Conservation (phyloP, 2,329 filamentous ascomycete species). For the Colletotrichum costaricense region DNA sequence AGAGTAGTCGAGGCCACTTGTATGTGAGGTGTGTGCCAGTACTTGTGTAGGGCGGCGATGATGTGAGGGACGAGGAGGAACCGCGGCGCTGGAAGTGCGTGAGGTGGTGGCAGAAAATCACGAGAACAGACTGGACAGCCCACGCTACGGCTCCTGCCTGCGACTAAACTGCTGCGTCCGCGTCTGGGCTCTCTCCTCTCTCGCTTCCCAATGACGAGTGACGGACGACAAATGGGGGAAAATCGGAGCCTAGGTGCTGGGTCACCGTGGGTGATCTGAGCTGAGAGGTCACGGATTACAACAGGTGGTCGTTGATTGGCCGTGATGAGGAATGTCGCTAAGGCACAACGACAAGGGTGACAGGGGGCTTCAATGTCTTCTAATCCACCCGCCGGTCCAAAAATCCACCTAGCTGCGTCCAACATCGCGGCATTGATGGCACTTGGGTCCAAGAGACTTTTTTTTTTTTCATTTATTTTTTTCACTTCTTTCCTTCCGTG, state of each 20-base stretch:
- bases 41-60: slow-evolving; percentile 9
- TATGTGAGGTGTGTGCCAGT: background rate
- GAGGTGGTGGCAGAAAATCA: slow-evolving; percentile 30
- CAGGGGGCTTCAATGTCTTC: background rate
- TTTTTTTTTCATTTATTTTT: background rate
- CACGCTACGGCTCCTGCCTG: slow-evolving; percentile 7
- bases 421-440: slow-evolving; percentile 30
- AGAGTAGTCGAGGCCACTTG: background rate
- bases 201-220: slow-evolving; percentile 32
- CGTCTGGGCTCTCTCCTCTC: slow-evolving; percentile 1
- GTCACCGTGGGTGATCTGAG: slow-evolving; percentile 19
- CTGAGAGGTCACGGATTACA: slow-evolving; percentile 38
- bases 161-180: slow-evolving; percentile 5
- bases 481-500: background rate
- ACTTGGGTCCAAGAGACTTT: slow-evolving; percentile 4
- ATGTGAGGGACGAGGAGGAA: slow-evolving; percentile 18
- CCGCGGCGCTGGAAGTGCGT: background rate
- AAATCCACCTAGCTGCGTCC: slow-evolving; percentile 26
- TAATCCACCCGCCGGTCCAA: slow-evolving; percentile 9
- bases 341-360: slow-evolving; percentile 6
- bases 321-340: slow-evolving; percentile 1
- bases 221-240: slow-evolving; percentile 32
- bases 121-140: slow-evolving; percentile 22
- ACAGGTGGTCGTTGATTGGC: slow-evolving; percentile 32
- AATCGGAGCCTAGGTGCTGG: slow-evolving; percentile 31